Percentiles rank a stretch among this genome's conserved stretches.
Conservation (phyloP, 345 rosid genomes). For the Tarenaya hassleriana region DNA sequence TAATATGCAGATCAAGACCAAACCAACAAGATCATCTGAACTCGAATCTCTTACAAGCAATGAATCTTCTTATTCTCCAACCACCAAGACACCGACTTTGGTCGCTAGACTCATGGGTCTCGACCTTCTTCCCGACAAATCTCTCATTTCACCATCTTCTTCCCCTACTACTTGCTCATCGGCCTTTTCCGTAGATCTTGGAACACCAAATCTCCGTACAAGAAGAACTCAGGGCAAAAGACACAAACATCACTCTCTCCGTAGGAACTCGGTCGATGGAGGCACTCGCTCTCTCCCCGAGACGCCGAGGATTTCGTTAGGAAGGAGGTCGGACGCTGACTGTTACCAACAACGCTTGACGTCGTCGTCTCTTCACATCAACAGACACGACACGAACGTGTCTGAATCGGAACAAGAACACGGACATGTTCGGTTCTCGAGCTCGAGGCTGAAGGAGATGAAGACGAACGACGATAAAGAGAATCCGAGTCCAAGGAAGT, state of each 20-base stretch:
- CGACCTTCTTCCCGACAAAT: slow-evolving; percentile 59
- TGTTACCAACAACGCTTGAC: slow-evolving; percentile 43
- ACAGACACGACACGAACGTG: slow-evolving; percentile 15
- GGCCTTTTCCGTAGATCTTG: background rate
- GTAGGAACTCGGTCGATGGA: slow-evolving; percentile 35
- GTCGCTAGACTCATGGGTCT: slow-evolving; percentile 93
- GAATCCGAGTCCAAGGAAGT: slow-evolving; percentile 49
- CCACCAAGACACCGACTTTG: slow-evolving; percentile 60
- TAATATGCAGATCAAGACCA: slow-evolving; percentile 72
- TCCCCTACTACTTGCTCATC: slow-evolving; percentile 23
- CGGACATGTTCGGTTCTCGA: slow-evolving; percentile 31
- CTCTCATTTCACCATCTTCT: slow-evolving; percentile 32
- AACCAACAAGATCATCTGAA: slow-evolving; percentile 26
- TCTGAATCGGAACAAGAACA: slow-evolving; percentile 24
- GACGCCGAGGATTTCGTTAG: slow-evolving; percentile 73
- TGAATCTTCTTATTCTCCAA: slow-evolving; percentile 41
- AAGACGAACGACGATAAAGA: slow-evolving; percentile 53
- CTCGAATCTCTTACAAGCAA: slow-evolving; percentile 20
- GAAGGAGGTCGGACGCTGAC: slow-evolving; percentile 68
- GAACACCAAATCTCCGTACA: slow-evolving; percentile 16
- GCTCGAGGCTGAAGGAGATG: slow-evolving; percentile 38
- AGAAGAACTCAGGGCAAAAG: slow-evolving; percentile 22
- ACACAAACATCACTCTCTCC: slow-evolving; percentile 30
- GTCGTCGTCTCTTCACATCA: slow-evolving; percentile 70
- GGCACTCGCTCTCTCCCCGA: slow-evolving; percentile 75